Evolutionary conservation across 2,329 filamentous ascomycete genomes (phyloP), one percentile per base, ranked within the genome.

Genomic region (Scedosporium apiospermum): DNA sequence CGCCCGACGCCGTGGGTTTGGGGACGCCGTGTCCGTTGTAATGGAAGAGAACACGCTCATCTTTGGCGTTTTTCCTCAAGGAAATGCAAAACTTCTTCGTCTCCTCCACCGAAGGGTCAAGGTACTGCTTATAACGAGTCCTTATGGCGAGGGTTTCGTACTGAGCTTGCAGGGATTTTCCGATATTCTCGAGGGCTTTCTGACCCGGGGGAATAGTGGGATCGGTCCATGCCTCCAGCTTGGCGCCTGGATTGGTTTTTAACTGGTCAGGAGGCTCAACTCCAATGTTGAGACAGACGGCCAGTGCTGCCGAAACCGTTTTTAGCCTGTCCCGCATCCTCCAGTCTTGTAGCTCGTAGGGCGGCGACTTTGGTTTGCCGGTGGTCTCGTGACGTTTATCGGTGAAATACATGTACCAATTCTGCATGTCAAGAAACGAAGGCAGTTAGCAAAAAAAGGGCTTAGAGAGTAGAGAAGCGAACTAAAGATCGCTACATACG

Each of bases 331-430:
- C 95, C 68, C 92, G 88, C 90, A 98, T 97, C 64, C 95, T 89
- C 95, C 95, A 99, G 73, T 98, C 95, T 72, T 96, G 90, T 5
- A 96, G 78, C 65, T 86, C 80, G 67, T 84, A 84, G 27, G 77
- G 74, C 18, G 81, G 82, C 61, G 85, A 82, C 71, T 92, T 91
- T 16, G 92, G 91, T 67, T 93, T 91, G 23, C 92, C 95, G 42
- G 91, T 93, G 23, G 91, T 95, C 73, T 98, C 95, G 76, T 99
- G 95, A 61, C 93, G 88, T 76, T 98, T 98, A 75, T 99, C 95
- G 66, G 93, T 97, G 75, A 90, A 99, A 77, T 99, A 99, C 93
- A 98, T 98, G 79, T 96, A 98, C 86, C 96, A 99, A 68, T 91
- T 96, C 89, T 96, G 75, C 62, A 65, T 38, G 34, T n/a, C 26